Evolutionary conservation across 2,329 filamentous ascomycete species (phyloP).

Genomic region (Albophoma yamanashiensis): DNA sequence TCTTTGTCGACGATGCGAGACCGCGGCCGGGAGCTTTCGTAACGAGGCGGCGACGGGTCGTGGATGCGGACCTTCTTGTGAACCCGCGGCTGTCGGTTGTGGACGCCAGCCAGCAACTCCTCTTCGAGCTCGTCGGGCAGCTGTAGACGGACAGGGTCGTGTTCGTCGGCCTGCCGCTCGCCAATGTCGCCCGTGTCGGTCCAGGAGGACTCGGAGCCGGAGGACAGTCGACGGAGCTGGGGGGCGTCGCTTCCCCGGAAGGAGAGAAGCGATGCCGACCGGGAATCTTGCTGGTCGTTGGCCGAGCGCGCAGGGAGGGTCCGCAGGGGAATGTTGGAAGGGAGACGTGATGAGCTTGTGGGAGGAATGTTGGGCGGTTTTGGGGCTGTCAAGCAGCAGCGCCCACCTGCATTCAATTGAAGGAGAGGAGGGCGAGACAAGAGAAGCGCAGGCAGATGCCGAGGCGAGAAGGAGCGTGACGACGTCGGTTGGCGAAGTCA

Average conservation of each 20-base stretch:
- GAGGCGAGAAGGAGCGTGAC: slow-evolving; percentile 8
- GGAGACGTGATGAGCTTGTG: slow-evolving; percentile 54
- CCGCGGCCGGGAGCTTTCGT: slow-evolving; percentile 22
- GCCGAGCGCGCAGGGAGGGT: slow-evolving; percentile 43
- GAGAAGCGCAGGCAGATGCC: slow-evolving; percentile 20
- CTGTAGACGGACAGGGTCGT: slow-evolving; percentile 68
- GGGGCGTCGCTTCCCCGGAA: slow-evolving; percentile 22
- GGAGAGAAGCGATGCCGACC: slow-evolving; percentile 23
- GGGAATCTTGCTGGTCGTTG: slow-evolving; percentile 30
- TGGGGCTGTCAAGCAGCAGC: slow-evolving; percentile 72
- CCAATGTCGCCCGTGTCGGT: slow-evolving; percentile 91
- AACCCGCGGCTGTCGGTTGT: slow-evolving; percentile 32
- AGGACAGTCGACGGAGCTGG: slow-evolving; percentile 37
- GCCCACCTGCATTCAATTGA: slow-evolving; percentile 42
- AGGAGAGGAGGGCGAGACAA: slow-evolving; percentile 10
- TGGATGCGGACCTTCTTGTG: slow-evolving; percentile 61
- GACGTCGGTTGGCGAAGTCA: slow-evolving; percentile 13
- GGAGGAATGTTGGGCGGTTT: slow-evolving; percentile 76
- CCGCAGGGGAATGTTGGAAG: slow-evolving; percentile 81
- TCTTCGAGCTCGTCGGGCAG: slow-evolving; percentile 56
- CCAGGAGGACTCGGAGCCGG: slow-evolving; percentile 66
- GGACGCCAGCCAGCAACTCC: slow-evolving; percentile 42
- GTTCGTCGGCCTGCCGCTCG: slow-evolving; percentile 75
- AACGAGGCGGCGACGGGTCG: slow-evolving; percentile 29
- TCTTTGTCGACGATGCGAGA: slow-evolving; percentile 50